Base-by-base conservation (phyloP, 2,329 filamentous ascomycete species). In the Ambrosiella xylebori region DNA sequence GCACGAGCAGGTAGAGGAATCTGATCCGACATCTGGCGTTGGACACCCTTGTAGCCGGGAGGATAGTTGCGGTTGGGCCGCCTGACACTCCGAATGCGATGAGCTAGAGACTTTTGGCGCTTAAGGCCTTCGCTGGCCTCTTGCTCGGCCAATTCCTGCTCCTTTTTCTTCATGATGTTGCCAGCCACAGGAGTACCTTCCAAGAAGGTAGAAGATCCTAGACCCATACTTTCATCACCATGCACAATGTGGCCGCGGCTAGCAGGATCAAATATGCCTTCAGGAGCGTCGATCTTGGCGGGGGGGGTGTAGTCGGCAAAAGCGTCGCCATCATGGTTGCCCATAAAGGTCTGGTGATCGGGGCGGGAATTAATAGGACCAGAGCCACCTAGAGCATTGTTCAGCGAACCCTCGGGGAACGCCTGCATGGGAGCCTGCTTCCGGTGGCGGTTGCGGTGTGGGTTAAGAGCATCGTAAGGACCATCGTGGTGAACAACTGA, bases 401-500 rank as follows among this genome's bases (percentile, higher is more conserved):
- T 98, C 61, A 86, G 79, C 1, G 89, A 96, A 65, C 86, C 88
- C 65, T 88, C 87, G 19, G 93, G 88, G 70, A 97, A 98, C 1
- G 93, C 93, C 68, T 95, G 84, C 88, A 98, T 96, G 0, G 93
- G 93, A 6, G 93, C 89, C 57, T 86, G 82, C 61, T 84, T 81
- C 65, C 85, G 83, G 65, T 84, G 87, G 66, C 86, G 86, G 70
- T 97, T 98, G 63, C 93, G 87, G 68, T 95, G 86, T 3, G 93
- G 89, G 69, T 95, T 95, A 68, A 93, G 87, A 17, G 93, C 93
- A 70, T 98, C 93, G 65, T 96, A 98, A 3, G 93, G 93, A 0
- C 93, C 93, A 66, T 97, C 93, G 67, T 98, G 93, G 66, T 98
- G 93, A 71, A 97, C 95, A 64, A 95, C 89, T 95, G 65, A 44